Evolutionary conservation across 495 filamentous ascomycete genomes (phyloP).

Genomic region (Peziza echinospora): DNA sequence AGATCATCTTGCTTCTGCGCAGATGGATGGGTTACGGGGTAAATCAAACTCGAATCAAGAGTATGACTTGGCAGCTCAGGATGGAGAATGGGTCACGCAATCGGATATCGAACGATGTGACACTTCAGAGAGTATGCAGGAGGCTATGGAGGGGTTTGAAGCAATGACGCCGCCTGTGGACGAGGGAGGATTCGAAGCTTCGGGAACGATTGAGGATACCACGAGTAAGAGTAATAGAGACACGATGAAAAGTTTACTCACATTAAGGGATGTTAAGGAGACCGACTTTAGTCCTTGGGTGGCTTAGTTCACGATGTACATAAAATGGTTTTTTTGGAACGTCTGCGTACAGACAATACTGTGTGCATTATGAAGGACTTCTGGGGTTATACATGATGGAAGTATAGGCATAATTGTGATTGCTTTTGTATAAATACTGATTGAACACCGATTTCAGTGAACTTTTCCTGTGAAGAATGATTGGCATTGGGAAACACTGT

Average conservation of each 20-base stretch:
- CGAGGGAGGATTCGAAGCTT: background rate
- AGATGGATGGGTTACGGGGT: background rate
- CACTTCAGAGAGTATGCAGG: background rate
- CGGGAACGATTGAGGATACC: background rate
- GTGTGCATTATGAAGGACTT: too few species aligned
- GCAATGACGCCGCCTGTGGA: background rate
- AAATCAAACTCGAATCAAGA: background rate
- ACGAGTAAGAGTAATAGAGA: background rate
- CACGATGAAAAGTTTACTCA: conserved; percentile 8
- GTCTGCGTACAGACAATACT: too few species aligned
- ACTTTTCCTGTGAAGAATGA: too few species aligned
- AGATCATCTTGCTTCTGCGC: too few species aligned
- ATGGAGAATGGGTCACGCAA: background rate
- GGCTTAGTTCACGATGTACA: too few species aligned
- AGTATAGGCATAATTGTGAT: too few species aligned
- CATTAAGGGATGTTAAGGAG: conserved; percentile 13
- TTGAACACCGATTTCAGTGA: too few species aligned
- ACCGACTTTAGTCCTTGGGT: conserved; percentile 19
- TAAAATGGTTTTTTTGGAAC: too few species aligned
- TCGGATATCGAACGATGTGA: background rate
- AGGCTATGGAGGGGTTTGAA: too few species aligned
- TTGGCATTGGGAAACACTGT: too few species aligned
- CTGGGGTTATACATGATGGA: too few species aligned
- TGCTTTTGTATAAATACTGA: too few species aligned
- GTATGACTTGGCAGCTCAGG: background rate